Conservation (phyloP, 2,329 filamentous ascomycete species). For the Fusarium kyushuense region DNA sequence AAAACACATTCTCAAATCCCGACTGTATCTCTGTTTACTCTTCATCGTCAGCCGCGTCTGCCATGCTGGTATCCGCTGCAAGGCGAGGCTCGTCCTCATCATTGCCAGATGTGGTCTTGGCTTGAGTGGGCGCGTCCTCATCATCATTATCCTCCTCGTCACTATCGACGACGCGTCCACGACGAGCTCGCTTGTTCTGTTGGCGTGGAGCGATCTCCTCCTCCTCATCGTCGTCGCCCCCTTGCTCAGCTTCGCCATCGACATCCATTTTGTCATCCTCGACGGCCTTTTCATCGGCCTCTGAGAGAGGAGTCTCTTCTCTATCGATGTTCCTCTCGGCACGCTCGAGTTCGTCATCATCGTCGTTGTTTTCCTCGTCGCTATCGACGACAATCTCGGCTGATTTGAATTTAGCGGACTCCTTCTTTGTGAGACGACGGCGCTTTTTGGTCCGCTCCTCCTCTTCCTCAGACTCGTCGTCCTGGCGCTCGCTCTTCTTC, state of each 20-base stretch:
- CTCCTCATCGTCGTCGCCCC: conserved; percentile 62
- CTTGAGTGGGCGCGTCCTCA: conserved; percentile 27
- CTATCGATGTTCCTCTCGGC: conserved; percentile 58
- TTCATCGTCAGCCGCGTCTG: conserved; percentile 53
- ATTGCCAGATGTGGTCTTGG: conserved; percentile 40
- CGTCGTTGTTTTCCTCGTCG: conserved; percentile 64
- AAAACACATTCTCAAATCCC: conserved; percentile 31
- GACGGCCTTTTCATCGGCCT: conserved; percentile 53
- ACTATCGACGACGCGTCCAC: conserved; percentile 66
- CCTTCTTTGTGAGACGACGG: conserved; percentile 66
- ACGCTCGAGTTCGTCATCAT: conserved; percentile 59
- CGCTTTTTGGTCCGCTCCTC: conserved; percentile 70
- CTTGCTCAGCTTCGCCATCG: conserved; percentile 55
- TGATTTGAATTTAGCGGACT: conserved; percentile 80
- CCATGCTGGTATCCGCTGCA: conserved; percentile 57
- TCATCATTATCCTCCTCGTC: conserved; percentile 62
- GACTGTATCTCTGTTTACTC: conserved; percentile 33
- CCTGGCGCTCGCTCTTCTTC: conserved; percentile 56
- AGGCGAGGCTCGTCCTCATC: conserved; percentile 47
- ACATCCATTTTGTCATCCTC: conserved; percentile 65
- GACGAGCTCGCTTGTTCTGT: conserved; percentile 60
- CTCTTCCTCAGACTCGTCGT: conserved; percentile 60
- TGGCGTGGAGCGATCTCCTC: conserved; percentile 60
- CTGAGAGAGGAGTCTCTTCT: conserved; percentile 53
- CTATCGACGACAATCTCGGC: conserved; percentile 85